These are phyloP conservation scores for Mitragyna speciosa DNA, from an alignment of 257 asterid species.

Conservation along the genomic window DNA sequence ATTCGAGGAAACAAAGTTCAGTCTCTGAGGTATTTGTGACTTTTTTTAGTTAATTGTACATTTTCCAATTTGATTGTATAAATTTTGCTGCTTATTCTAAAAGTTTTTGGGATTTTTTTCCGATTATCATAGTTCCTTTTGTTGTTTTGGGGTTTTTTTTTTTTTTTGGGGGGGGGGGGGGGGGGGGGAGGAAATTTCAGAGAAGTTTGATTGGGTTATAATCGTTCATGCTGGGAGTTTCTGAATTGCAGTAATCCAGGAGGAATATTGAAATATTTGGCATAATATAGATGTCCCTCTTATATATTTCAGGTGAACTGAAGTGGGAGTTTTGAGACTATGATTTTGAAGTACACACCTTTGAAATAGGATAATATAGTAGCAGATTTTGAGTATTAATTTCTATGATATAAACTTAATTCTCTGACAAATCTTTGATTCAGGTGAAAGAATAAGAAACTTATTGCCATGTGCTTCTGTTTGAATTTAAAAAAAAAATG, in stretches of 20 bases:
- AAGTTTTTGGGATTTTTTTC: not conserved
- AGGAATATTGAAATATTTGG: not conserved
- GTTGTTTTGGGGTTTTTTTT: too few species aligned
- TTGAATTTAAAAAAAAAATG: not conserved
- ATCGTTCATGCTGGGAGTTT: not conserved
- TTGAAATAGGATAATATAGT: not conserved
- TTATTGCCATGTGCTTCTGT: not conserved
- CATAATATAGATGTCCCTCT: not conserved
- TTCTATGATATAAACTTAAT: not conserved
- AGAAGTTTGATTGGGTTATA: not conserved
- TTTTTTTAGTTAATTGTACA: not conserved
- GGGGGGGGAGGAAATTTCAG: not conserved
- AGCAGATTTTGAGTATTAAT: not conserved
- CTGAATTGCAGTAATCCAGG: not conserved
- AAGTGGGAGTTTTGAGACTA: not conserved
- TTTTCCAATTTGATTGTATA: not conserved
- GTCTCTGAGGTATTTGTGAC: conserved; percentile 39
- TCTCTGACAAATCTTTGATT: not conserved
- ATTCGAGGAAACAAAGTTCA: conserved; percentile 36
- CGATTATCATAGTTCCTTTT: not conserved
- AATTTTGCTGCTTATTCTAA: not conserved
- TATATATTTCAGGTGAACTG: not conserved
- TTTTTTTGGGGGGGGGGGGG: too few species aligned
- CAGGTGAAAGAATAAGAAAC: not conserved
- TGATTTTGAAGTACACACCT: not conserved